Conservation (phyloP, 306 rosid genomes). For the Delonix regia region DNA sequence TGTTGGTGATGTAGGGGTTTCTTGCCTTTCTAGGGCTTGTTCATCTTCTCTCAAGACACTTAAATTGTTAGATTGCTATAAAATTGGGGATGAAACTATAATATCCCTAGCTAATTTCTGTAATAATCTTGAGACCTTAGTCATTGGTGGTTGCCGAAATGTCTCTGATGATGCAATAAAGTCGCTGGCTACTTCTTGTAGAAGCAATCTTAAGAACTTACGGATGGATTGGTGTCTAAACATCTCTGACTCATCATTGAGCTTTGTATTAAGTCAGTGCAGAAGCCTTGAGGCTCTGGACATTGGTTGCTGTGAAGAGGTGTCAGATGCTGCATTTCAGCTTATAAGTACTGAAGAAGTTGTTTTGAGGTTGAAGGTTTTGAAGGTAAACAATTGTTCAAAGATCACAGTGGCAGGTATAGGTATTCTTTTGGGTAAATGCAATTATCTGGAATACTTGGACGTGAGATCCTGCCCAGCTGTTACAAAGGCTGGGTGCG, state of each 20-base stretch:
- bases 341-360: conserved; percentile 47
- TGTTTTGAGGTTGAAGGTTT: conserved; percentile 65
- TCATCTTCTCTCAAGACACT: conserved; percentile 71
- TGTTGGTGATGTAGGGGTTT: conserved; percentile 75
- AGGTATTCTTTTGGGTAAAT: conserved; percentile 64
- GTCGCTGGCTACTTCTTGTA: conserved; percentile 62
- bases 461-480: conserved; percentile 90
- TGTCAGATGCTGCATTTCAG: conserved; percentile 86
- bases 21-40: conserved; percentile 63
- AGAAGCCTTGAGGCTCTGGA: conserved; percentile 78
- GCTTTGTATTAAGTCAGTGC: conserved; percentile 69
- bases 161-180: conserved; percentile 68
- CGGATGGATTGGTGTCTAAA: conserved; percentile 97
- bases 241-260: conserved; percentile 69
- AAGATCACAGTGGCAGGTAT: conserved; percentile 80
- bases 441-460: conserved; percentile 67
- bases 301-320: conserved; percentile 90
- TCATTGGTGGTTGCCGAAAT: conserved; percentile 85
- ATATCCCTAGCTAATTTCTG: conserved; percentile 69
- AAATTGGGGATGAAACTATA: conserved; percentile 67
- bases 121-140: conserved; percentile 70
- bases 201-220: conserved; percentile 67
- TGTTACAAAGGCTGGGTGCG: conserved; percentile 73
- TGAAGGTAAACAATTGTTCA: conserved; percentile 84
- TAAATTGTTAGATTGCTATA: conserved; percentile 86